These are phyloP conservation scores for Lentinula detonsa DNA, from an alignment of 768 basidiomycete species.

Conservation along the genomic window DNA sequence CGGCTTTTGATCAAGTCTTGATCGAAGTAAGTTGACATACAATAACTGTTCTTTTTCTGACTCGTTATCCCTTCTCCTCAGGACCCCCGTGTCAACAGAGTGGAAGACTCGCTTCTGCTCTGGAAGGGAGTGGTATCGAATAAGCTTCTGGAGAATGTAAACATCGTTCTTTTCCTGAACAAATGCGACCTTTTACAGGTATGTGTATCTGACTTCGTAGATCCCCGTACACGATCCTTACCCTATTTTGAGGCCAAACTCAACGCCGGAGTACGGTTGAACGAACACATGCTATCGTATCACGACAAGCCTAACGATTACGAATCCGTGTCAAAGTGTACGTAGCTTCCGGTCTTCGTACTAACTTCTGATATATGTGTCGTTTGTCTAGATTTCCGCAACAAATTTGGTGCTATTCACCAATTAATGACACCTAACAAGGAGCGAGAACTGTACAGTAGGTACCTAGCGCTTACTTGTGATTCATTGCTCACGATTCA, in stretches of 20 bases:
- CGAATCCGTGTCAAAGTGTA: conserved; percentile 70
- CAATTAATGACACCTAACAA: conserved; percentile 64
- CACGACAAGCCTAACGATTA: conserved; percentile 77
- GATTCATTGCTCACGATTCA: conserved; percentile 2
- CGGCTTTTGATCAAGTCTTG: conserved; percentile 81
- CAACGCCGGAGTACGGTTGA: conserved; percentile 67
- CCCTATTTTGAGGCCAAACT: conserved; percentile 52
- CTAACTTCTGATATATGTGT: conserved; percentile 6
- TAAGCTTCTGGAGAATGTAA: conserved; percentile 66
- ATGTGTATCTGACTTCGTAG: not conserved
- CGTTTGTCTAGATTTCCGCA: conserved; percentile 53
- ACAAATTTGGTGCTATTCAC: conserved; percentile 68
- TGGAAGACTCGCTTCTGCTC: conserved; percentile 73
- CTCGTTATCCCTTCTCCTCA: conserved; percentile 19
- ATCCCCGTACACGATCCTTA: too few species aligned
- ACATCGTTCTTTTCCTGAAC: conserved; percentile 77
- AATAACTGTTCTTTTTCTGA: conserved; percentile 5
- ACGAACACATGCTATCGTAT: conserved; percentile 64
- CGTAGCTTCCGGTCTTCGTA: conserved; percentile 15
- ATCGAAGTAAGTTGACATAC: conserved; percentile 48
- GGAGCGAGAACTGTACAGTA: conserved; percentile 68
- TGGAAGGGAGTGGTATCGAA: conserved; percentile 74
- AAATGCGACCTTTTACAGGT: conserved; percentile 76
- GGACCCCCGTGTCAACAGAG: conserved; percentile 69
- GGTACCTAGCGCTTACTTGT: conserved; percentile 17